Evolutionary conservation across 2,329 filamentous ascomycete genomes (phyloP).

Genomic region (Xylaria sp.): DNA sequence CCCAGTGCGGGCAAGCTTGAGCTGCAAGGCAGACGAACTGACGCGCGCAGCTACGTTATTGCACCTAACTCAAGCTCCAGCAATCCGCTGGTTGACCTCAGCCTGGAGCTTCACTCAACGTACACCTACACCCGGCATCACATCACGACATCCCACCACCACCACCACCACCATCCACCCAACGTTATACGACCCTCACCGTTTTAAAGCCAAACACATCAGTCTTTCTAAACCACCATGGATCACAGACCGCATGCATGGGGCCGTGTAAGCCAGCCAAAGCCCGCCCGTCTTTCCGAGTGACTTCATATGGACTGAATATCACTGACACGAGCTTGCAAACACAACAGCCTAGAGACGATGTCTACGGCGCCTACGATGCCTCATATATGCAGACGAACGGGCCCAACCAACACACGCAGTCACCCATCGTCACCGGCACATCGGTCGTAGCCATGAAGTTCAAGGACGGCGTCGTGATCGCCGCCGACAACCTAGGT

Average conservation of each 20-base stretch:
- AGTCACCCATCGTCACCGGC: constrained; percentile 91
- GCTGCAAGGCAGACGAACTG: constrained; percentile 37
- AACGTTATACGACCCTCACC: not conserved
- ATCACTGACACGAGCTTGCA: constrained; percentile 16
- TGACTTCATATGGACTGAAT: not conserved
- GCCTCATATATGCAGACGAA: constrained; percentile 76
- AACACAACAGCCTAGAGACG: constrained; percentile 80
- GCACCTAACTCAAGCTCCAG: constrained; percentile 22
- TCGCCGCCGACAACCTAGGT: constrained; percentile 97
- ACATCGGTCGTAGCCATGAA: constrained; percentile 95
- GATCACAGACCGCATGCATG: constrained; percentile 76
- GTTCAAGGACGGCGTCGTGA: constrained; percentile 94
- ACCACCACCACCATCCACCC: constrained; percentile 23
- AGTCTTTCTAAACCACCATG: constrained; percentile 50
- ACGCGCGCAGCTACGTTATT: constrained; percentile 35
- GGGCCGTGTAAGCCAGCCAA: constrained; percentile 64
- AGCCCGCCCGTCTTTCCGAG: not conserved
- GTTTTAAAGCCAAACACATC: constrained; percentile 12
- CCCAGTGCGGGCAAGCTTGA: constrained; percentile 1
- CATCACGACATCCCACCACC: constrained; percentile 12
- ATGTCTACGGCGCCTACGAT: constrained; percentile 95
- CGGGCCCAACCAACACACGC: constrained; percentile 82
- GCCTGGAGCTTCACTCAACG: constrained; percentile 19
- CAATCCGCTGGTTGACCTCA: constrained; percentile 17
- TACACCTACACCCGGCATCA: not conserved